Evolutionary conservation across 768 basidiomycete species (phyloP).

Genomic region (Clathrus columnatus): DNA sequence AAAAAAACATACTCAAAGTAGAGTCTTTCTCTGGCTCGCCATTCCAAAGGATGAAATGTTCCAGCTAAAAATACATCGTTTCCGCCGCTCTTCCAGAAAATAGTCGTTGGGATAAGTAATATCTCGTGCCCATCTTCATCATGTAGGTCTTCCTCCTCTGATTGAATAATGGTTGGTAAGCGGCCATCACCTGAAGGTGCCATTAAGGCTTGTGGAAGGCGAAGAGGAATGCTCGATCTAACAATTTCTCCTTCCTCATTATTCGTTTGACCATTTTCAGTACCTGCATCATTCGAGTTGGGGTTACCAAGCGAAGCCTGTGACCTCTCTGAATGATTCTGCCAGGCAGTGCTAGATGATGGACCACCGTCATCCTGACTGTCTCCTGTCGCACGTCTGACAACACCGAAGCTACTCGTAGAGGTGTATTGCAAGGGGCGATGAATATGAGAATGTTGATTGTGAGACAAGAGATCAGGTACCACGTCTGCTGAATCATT

Average conservation of each 20-base stretch:
- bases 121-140: not conserved
- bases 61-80: conserved; percentile 57
- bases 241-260: not conserved
- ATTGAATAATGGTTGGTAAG: not conserved
- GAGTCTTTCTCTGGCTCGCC: conserved; percentile 24
- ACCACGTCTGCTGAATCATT: not conserved
- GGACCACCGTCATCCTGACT: not conserved
- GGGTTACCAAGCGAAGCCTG: not conserved
- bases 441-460: not conserved
- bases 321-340: not conserved
- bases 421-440: conserved; percentile 32
- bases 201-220: not conserved
- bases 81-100: conserved; percentile 60
- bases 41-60: conserved; percentile 72
- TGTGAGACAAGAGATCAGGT: conserved; percentile 1
- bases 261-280: not conserved
- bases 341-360: not conserved
- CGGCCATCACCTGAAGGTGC: not conserved
- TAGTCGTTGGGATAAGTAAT: conserved; percentile 23
- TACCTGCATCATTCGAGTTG: not conserved
- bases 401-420: conserved; percentile 29
- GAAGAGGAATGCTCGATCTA: conserved; percentile 6
- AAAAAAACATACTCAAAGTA: conserved; percentile 2
- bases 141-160: not conserved
- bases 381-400: not conserved